Base-by-base conservation (phyloP, 805 yeast species). In the Myxozyma lipomycoides region DNA sequence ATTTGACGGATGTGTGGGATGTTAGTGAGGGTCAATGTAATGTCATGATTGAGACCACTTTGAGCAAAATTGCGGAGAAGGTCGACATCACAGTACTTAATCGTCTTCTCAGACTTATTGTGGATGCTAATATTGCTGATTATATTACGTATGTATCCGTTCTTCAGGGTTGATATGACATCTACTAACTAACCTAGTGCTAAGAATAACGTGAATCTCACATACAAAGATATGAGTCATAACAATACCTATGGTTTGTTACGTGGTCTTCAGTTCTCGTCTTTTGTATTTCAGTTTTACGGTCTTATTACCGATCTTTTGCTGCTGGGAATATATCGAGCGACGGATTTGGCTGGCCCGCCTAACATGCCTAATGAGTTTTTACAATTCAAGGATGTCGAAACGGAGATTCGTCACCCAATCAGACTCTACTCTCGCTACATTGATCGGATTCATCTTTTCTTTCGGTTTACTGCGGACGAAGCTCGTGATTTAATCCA, bases 201-300 rank as follows among this genome's bases (percentile, higher is more conserved):
- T 0, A 90, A 90, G 66, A 88, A 88, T 70, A 93, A 93, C 62
- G 81, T 90, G 19, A 77, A 80, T 21, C 62, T 93, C 19, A 76
- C 88, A 1, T 95, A 83, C 68, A 93, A 93, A 66, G 99, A 93
- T 64, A 93, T 93, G 99, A 84, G 82, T 55, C 95, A 89, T 66
- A 82, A 86, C 18, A 91, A 93, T 68, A 88, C 85, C 61, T 81
- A 81, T 64, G 99, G 99, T 19, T 67, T 93, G 50, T 69, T 93
- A 17, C 77, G 95, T 43, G 99, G 98, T 5, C 70, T 93, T 17
- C 95, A 87, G 62, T 93, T 90, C 66, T 79, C 97, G 0, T 82
- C 96, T 0, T 93, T 91, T 67, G 81, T 93, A 3, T 81, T 78
- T 62, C 99, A 93, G 66, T 90, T 81, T 67, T 93, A 93, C 67